These are phyloP conservation scores for Golovinomyces cichoracearum DNA, from an alignment of 2,329 filamentous ascomycete genomes.

Conservation along the genomic window DNA sequence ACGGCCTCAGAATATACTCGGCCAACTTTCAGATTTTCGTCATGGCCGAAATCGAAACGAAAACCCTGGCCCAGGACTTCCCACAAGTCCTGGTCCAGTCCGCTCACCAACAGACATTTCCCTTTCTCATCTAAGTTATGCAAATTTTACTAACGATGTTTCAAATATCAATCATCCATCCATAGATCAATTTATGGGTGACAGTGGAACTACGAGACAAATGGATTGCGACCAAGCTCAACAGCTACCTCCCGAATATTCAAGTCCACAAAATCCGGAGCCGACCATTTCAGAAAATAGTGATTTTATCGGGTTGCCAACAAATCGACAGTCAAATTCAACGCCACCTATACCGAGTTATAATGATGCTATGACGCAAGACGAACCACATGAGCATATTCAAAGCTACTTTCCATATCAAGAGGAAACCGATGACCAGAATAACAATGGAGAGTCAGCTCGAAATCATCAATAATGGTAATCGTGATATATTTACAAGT, in stretches of 20 bases:
- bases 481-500: background rate
- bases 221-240: conserved; percentile 21
- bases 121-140: conserved; percentile 56
- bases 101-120: conserved; percentile 91
- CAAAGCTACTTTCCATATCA: conserved; percentile 4
- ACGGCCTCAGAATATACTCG: conserved; percentile 21
- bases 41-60: conserved; percentile 54
- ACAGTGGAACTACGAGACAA: conserved; percentile 6
- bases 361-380: conserved; percentile 14
- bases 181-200: conserved; percentile 6
- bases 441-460: conserved; percentile 1
- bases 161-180: conserved; percentile 21
- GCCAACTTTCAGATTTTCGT: conserved; percentile 18
- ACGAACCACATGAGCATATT: conserved; percentile 5
- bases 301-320: conserved; percentile 28
- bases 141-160: conserved; percentile 40
- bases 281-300: conserved; percentile 21
- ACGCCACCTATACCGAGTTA: conserved; percentile 16
- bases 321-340: conserved; percentile 18
- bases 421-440: conserved; percentile 1
- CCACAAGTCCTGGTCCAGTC: conserved; percentile 67
- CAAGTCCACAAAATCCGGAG: conserved; percentile 36
- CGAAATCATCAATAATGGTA: conserved; percentile 3
- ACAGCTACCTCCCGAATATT: conserved; percentile 45
- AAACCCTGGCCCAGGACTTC: conserved; percentile 44